Conservation (phyloP, 2,329 filamentous ascomycete genomes). For the Fusarium austroafricanum region DNA sequence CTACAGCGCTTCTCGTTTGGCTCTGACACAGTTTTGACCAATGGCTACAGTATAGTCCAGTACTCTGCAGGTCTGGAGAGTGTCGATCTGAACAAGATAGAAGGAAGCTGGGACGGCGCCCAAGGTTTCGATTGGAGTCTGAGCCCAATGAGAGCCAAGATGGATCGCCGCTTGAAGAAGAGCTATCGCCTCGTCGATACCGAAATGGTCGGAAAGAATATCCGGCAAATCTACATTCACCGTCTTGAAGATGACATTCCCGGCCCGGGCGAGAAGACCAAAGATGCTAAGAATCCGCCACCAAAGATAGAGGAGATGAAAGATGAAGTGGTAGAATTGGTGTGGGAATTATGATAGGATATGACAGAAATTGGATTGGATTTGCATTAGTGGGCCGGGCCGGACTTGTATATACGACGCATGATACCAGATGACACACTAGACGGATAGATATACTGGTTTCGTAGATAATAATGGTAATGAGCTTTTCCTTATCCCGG, state of each 20-base stretch:
- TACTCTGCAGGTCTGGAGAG: conserved; percentile 57
- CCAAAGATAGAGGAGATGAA: conserved; percentile 39
- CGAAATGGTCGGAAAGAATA: conserved; percentile 54
- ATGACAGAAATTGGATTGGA: conserved; percentile 1
- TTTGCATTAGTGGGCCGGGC: conserved; percentile 7
- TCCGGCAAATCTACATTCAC: conserved; percentile 68
- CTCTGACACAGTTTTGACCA: conserved; percentile 63
- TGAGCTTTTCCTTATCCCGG: conserved; percentile 37
- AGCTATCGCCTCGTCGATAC: conserved; percentile 62
- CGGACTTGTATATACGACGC: conserved; percentile 37
- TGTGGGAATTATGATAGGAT: conserved; percentile 54
- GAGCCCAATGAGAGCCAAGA: conserved; percentile 59
- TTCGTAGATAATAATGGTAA: conserved; percentile 45
- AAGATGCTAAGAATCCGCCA: conserved; percentile 4
- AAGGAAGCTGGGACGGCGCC: conserved; percentile 65
- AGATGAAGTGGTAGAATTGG: conserved; percentile 62
- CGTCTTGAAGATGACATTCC: conserved; percentile 51
- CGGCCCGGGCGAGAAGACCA: conserved; percentile 51
- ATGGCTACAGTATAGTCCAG: conserved; percentile 67
- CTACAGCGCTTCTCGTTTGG: conserved; percentile 66
- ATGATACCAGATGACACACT: conserved; percentile 41
- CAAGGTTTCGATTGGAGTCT: conserved; percentile 64
- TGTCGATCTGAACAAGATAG: conserved; percentile 59
- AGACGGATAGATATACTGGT: conserved; percentile 33
- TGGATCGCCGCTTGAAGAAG: conserved; percentile 59